Base-by-base conservation (phyloP, 2,329 filamentous ascomycete species). In the Corinectria fuckeliana region DNA sequence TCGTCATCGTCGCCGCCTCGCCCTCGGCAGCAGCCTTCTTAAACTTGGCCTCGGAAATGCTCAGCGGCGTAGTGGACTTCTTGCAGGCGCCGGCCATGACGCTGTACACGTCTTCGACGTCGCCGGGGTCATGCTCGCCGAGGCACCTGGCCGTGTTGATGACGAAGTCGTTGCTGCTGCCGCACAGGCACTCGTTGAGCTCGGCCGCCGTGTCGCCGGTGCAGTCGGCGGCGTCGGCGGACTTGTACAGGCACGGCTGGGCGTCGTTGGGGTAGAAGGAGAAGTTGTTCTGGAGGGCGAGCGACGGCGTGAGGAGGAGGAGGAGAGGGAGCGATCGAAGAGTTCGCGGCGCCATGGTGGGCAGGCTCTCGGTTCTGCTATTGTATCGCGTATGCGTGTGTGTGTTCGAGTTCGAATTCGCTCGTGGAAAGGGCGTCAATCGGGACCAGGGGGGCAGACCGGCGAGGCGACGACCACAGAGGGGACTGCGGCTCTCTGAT, bases 121-220 rank as follows among this genome's bases (percentile, higher is more conserved):
- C 79, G 20, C 20, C 64, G 0, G 70, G 66, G 16, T 65, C 68
- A 3, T 67, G 30, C 14, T 66, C 58, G 7, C 78, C 81, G 11
- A 86, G 68, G 62, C 83, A 86, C 11, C 61, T 64, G 3, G 82
- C 83, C 2, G 80, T 67, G 30, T 76, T 75, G 18, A 77, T 79
- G 60, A 85, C 73, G 68, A 85, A 86, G 62, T 78, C 73, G 54
- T 79, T 79, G 28, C 75, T 72, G 56, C 85, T 83, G 61, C 70
- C 69, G 67, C 83, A 86, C 2, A 85, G 74, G 52, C 83, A 86
- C 2, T 68, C 51, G 64, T 85, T 85, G 61, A 84, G 73, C 26
- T 76, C 71, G 0, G 66, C 42, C 3, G 76, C 73, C 0, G 76
- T 77, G 18, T 68, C 66, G 16, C 78, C 78, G 5, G 72, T 71